Evolutionary conservation across 805 yeast genomes (phyloP), one percentile per base, ranked within the genome.

Genomic region (Candida adriatica): DNA sequence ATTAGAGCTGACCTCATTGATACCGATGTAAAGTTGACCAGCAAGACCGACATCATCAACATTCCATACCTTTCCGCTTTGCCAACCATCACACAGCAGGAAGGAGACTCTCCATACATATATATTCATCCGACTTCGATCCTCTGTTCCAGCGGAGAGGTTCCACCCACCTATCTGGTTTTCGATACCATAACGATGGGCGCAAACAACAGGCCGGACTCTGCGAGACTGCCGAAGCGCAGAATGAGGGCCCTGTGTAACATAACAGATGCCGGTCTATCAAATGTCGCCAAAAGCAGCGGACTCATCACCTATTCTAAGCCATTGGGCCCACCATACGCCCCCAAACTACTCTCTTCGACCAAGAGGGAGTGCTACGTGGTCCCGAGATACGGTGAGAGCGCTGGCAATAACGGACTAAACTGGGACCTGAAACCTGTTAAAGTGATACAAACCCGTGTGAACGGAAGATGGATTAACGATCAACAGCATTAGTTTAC

Each of bases 351-450:
- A 41, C 48, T 83, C 11, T 62, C 75, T 4, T 61, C 82, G 0
- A 72, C 77, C 3, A 80, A 79, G 47, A 65, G 96, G 43, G 88
- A 81, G 48, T 84, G 94, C 45, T 88, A 85, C 59, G 96, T 88
- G 11, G 78, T 86, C 30, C 96, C 97, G 1, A 62, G 96, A 34
- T 75, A 83, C 51, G 96, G 96, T 4, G 88, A 94, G 8, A 68
- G 76, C 6, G 64, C 79, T 26, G 94, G 94, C 8, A 68, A 76
- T 24, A 96, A 95, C 14, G 83, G 85, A 15, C 66, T 80, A 17
- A 95, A 95, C 7, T 90, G 96, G 94, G 96, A 90, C 46, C 58
- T 90, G 31, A 94, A 92, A 6, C 82, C 78, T 3, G 63, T 79
- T 17, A 79, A 85, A 52, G 92, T 87, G 3, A 62, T 63, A 2